These are phyloP conservation scores for Corynespora cassiicola DNA, from an alignment of 2,329 filamentous ascomycete species.

Conservation along the genomic window DNA sequence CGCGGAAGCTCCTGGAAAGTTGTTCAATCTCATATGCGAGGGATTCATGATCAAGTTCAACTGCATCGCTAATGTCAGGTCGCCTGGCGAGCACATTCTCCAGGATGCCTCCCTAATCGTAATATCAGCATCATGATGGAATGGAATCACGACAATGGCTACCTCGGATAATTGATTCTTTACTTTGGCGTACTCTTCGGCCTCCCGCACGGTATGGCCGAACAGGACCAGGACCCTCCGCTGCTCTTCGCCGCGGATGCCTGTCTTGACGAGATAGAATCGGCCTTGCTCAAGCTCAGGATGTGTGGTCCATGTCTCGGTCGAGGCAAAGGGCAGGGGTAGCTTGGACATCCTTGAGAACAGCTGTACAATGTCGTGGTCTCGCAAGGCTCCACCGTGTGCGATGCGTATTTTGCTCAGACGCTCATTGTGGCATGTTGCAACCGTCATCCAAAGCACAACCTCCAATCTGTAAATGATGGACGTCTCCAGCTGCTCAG, in stretches of 20 bases:
- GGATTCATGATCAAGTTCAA: conserved; percentile 9
- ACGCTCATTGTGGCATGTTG: conserved; percentile 9
- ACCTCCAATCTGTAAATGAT: conserved; percentile 13
- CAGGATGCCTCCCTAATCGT: conserved; percentile 9
- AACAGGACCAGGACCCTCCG: conserved; percentile 7
- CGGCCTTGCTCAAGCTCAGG: conserved; percentile 15
- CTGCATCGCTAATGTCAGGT: conserved; percentile 5
- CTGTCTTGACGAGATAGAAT: conserved; percentile 11
- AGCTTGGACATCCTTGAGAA: conserved; percentile 3
- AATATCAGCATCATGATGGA: conserved; percentile 1
- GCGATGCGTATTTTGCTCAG: conserved; percentile 21
- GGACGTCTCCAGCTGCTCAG: conserved; percentile 2
- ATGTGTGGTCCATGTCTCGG: conserved; percentile 8
- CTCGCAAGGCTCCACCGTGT: conserved; percentile 14
- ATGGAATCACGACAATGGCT: neutral
- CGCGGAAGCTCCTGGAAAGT: conserved; percentile 6
- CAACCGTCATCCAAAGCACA: conserved; percentile 20
- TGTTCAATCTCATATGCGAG: conserved; percentile 13
- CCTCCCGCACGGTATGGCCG: conserved; percentile 10
- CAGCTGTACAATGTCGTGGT: conserved; percentile 5
- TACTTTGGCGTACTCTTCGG: conserved; percentile 8
- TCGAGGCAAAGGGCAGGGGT: neutral
- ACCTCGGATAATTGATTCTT: conserved; percentile 12
- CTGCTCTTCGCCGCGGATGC: conserved; percentile 1
- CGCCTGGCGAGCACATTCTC: conserved; percentile 8